Conservation (phyloP, 371 early-diverging fungal species). For the Lichtheimia hyalospora region DNA sequence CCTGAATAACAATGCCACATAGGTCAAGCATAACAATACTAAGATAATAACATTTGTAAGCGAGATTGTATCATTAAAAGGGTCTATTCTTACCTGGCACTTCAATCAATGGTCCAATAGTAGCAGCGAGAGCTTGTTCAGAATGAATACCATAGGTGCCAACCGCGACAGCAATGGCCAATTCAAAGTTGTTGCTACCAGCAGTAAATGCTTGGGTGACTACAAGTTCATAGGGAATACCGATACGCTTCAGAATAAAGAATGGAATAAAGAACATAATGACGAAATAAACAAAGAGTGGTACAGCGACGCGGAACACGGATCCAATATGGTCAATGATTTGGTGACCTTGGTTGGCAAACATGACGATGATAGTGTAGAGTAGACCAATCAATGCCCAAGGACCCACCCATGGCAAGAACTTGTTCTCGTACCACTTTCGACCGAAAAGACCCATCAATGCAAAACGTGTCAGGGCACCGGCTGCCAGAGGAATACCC, state of each 20-base stretch:
- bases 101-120: slow-evolving; percentile 77
- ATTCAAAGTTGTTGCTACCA: slow-evolving; percentile 75
- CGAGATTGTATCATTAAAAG: neutral
- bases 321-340: slow-evolving; percentile 65
- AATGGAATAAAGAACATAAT: slow-evolving; percentile 59
- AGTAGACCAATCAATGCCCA: slow-evolving; percentile 62
- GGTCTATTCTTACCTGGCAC: slow-evolving; percentile 57
- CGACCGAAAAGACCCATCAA: slow-evolving; percentile 32
- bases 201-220: slow-evolving; percentile 74
- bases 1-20: slow-evolving; percentile 25
- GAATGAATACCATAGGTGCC: slow-evolving; percentile 70
- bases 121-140: slow-evolving; percentile 66
- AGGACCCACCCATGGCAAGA: slow-evolving; percentile 56
- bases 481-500: slow-evolving; percentile 69
- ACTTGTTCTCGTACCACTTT: slow-evolving; percentile 58
- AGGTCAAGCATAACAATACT: slow-evolving; percentile 13
- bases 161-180: slow-evolving; percentile 77
- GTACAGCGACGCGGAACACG: slow-evolving; percentile 69
- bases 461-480: slow-evolving; percentile 54
- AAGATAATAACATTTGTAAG: neutral
- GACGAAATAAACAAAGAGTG: slow-evolving; percentile 67
- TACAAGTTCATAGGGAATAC: slow-evolving; percentile 48
- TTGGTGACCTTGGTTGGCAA: slow-evolving; percentile 70
- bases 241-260: slow-evolving; percentile 24
- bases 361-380: slow-evolving; percentile 76